phyloP scores from a whole-genome alignment of 768 basidiomycete genomes.

The Fibroporia radiculosa region DNA sequence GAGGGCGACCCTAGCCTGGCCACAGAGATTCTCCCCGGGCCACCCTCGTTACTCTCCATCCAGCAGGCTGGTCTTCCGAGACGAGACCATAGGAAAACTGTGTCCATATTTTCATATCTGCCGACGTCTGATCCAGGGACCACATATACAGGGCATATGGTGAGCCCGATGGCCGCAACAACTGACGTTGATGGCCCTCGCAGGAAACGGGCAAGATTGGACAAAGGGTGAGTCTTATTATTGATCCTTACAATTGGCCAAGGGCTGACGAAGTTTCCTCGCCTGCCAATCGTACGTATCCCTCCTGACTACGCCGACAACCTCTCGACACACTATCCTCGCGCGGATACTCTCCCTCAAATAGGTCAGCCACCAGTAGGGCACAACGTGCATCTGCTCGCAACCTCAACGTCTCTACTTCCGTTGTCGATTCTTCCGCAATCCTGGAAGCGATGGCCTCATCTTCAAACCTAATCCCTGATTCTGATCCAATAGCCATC shows the following conservation, averaged over 20 bases:
- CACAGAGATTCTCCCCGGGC: conserved; percentile 86
- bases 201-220: conserved; percentile 64
- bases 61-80: conserved; percentile 54
- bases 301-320: neutral
- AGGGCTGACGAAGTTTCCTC: neutral
- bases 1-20: conserved; percentile 78
- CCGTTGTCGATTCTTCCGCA: conserved; percentile 11
- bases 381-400: conserved; percentile 23
- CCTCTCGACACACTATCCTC: neutral
- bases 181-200: conserved; percentile 59
- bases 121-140: conserved; percentile 82
- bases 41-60: conserved; percentile 64
- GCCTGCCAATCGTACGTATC: neutral
- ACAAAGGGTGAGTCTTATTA: conserved; percentile 56
- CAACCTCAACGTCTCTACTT: conserved; percentile 10
- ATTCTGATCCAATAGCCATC: conserved; percentile 45
- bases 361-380: conserved; percentile 11
- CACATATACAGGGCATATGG: conserved; percentile 74
- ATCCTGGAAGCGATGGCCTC: conserved; percentile 13
- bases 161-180: conserved; percentile 42
- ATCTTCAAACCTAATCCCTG: conserved; percentile 46
- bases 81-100: conserved; percentile 76
- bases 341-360: neutral
- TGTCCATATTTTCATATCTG: conserved; percentile 67
- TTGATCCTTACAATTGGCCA: neutral